Evolutionary conservation across 176 grass and related monocot genomes (phyloP).

Genomic region (Oryza brachyantha): DNA sequence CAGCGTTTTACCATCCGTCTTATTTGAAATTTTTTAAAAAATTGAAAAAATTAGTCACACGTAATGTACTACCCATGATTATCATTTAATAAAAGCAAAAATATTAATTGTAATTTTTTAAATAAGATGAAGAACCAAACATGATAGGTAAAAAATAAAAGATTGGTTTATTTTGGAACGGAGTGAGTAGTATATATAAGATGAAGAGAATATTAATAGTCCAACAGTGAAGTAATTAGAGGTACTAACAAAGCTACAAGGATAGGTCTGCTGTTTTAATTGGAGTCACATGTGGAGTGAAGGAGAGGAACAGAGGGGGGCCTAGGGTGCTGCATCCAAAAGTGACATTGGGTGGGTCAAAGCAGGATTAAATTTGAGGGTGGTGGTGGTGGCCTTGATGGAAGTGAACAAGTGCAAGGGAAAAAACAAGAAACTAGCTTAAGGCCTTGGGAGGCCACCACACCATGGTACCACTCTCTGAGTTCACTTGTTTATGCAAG

Average conservation of each 20-base stretch:
- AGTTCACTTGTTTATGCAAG: conserved; percentile 2
- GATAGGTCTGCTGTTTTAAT: background rate
- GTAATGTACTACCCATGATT: too few species aligned
- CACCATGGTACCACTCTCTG: background rate
- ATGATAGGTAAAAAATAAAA: too few species aligned
- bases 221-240: background rate
- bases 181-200: background rate
- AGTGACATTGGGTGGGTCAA: conserved; percentile 23
- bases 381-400: background rate
- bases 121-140: too few species aligned
- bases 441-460: background rate
- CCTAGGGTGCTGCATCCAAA: background rate
- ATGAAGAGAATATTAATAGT: too few species aligned
- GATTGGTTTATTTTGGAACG: too few species aligned
- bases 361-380: background rate
- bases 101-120: too few species aligned
- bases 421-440: background rate
- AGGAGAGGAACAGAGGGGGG: background rate
- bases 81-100: too few species aligned
- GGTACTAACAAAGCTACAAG: background rate
- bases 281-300: background rate
- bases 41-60: too few species aligned
- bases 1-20: too few species aligned
- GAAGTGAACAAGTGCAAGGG: conserved; percentile 7
- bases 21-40: too few species aligned